Base-by-base conservation (phyloP, 2,329 filamentous ascomycete genomes). In the Aspergillus pseudoviridinutans region DNA sequence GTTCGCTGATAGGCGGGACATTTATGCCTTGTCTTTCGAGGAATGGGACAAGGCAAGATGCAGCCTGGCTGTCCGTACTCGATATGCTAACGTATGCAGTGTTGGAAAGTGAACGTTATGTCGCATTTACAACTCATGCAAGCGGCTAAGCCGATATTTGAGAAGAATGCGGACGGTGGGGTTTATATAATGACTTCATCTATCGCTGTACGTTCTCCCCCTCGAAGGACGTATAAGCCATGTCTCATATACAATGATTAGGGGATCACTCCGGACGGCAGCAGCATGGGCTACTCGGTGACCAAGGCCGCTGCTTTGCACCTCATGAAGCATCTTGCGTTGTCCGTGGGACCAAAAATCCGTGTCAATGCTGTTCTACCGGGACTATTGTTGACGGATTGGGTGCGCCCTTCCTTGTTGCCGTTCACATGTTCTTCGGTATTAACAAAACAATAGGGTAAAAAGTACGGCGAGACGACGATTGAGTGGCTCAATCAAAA, bases 261-360 rank as follows among this genome's bases (percentile, higher is more conserved):
- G 44, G 44, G 44, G 81, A 79, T n/a, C 3, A 84, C 80, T 63
- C 80, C 83, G 0, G 83, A 80, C 56, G 87, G 87, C 1, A 87
- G 84, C 60, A 82, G 82, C 3, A 68, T 87, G 61, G 82, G 88
- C 1, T 91, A 91, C 64, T 78, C 83, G 0, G 85, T 90, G 12
- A 88, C 87, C 44, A 91, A 91, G 69, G 81, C 88, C 0, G 88
- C 88, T 1, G 83, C 85, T 58, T 60, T 87, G 49, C 84, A 87
- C 70, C 68, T 86, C 38, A 83, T 84, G 72, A 83, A 83, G 65
- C 81, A 82, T 78, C 84, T 59, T 22, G 20, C 44, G 4, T 17
- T 47, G 12, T 47, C 44, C 5, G 44, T 47, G 10, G 84, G 83
- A 0, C 77, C 79, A 3, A 84, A 84, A 68, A 74, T 86, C 17